Evolutionary conservation across 2,329 filamentous ascomycete species (phyloP).

Genomic region (Colletotrichum aenigma): DNA sequence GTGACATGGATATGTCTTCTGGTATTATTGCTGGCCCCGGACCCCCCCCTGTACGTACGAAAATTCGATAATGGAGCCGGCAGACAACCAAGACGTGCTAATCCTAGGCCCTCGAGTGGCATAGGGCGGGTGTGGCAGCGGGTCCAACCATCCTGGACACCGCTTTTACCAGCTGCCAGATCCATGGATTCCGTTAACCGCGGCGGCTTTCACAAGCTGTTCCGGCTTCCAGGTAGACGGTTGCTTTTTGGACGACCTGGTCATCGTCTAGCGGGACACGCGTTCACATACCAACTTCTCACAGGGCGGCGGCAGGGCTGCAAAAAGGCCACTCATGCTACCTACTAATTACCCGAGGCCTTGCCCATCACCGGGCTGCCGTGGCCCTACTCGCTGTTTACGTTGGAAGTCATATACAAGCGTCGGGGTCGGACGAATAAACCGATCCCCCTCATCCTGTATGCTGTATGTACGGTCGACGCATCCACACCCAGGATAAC

Average conservation of each 20-base stretch:
- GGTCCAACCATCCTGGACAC: slow-evolving; percentile 15
- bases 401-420: background rate
- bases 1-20: slow-evolving; percentile 20
- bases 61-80: slow-evolving; percentile 11
- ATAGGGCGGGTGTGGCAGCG: slow-evolving; percentile 16
- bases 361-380: background rate
- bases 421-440: background rate
- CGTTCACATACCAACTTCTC: background rate
- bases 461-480: background rate
- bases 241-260: slow-evolving; percentile 6
- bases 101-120: slow-evolving; percentile 10
- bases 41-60: slow-evolving; percentile 12
- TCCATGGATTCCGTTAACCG: slow-evolving; percentile 7
- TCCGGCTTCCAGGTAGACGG: slow-evolving; percentile 17
- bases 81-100: slow-evolving; percentile 16
- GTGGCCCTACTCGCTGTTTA: background rate
- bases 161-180: slow-evolving; percentile 20
- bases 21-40: slow-evolving; percentile 6
- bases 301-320: background rate
- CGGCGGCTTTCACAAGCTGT: background rate
- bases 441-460: background rate
- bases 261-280: slow-evolving; percentile 1
- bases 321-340: background rate
- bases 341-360: background rate
- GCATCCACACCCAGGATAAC: background rate